Evolutionary conservation across 2,329 filamentous ascomycete species (phyloP).

Genomic region (Colletotrichum musae): DNA sequence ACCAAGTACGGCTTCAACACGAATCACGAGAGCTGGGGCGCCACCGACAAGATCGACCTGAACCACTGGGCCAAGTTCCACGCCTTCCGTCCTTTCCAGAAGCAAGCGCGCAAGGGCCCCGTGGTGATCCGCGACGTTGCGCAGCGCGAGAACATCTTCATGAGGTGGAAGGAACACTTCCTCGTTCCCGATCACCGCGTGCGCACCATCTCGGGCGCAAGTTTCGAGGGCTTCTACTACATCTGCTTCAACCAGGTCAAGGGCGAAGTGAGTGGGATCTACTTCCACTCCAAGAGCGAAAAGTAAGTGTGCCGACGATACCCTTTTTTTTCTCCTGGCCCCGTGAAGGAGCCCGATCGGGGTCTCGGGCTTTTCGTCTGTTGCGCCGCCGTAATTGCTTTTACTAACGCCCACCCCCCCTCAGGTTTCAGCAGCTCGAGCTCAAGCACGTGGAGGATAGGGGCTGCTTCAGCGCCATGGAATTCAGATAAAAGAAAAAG

Average conservation of each 20-base stretch:
- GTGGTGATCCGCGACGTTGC: conserved; percentile 76
- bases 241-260: conserved; percentile 97
- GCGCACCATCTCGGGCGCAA: conserved; percentile 90
- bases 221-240: conserved; percentile 99
- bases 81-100: conserved; percentile 83
- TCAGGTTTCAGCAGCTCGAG: conserved; percentile 91
- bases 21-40: conserved; percentile 90
- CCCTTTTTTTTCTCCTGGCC: neutral
- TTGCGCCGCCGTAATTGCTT: neutral
- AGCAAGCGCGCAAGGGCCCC: conserved; percentile 70
- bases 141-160: conserved; percentile 92
- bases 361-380: neutral
- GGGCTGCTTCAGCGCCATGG: conserved; percentile 87
- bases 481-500: conserved; percentile 71
- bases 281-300: conserved; percentile 98
- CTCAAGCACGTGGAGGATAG: conserved; percentile 88
- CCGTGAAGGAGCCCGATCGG: conserved; percentile 18
- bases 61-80: conserved; percentile 94
- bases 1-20: conserved; percentile 96
- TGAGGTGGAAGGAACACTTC: conserved; percentile 99
- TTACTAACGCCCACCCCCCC: conserved; percentile 33
- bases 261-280: conserved; percentile 91
- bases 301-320: conserved; percentile 74
- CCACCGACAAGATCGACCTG: conserved; percentile 90
- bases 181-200: conserved; percentile 95